Evolutionary conservation across 768 basidiomycete species (phyloP).

Genomic region (Mycena rebaudengoi): DNA sequence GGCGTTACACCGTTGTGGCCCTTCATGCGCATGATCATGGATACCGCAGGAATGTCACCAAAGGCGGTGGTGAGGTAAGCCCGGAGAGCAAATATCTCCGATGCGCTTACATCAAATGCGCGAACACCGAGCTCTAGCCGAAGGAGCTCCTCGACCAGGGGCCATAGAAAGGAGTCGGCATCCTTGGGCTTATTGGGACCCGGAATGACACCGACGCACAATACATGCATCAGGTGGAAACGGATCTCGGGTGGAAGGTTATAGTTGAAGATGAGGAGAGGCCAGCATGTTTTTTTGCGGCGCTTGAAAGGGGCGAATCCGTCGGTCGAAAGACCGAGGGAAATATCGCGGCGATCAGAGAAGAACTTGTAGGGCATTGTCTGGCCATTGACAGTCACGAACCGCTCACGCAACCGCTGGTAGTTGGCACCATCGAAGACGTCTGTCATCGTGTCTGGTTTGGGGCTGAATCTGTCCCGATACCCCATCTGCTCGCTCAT

Average conservation of each 20-base stretch:
- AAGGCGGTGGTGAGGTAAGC: conserved; percentile 37
- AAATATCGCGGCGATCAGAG: conserved; percentile 46
- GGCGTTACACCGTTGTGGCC: conserved; percentile 46
- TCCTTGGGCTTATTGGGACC: conserved; percentile 55
- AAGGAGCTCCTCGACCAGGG: conserved; percentile 47
- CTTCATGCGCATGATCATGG: conserved; percentile 39
- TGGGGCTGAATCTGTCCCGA: no score
- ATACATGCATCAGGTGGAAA: conserved; percentile 43
- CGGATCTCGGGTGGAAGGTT: conserved; percentile 42
- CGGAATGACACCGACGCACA: conserved; percentile 54
- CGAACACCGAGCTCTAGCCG: conserved; percentile 46
- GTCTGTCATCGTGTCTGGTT: no score
- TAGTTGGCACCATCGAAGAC: no score
- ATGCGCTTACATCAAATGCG: conserved; percentile 36
- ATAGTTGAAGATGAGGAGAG: conserved; percentile 51
- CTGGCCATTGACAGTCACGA: no score
- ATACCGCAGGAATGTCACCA: conserved; percentile 42
- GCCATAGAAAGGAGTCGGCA: conserved; percentile 52
- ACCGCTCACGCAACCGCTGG: no score
- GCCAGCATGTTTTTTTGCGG: conserved; percentile 47
- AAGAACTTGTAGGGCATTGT: conserved; percentile 46
- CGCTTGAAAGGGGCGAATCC: conserved; percentile 50
- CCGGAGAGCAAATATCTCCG: conserved; percentile 32
- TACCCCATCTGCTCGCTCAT: no score
- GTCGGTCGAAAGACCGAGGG: conserved; percentile 52